Percentiles rank a stretch among this genome's conserved stretches.
Conservation (phyloP, 1,139 yeast species). For the Sugiyamaella paludigena region DNA sequence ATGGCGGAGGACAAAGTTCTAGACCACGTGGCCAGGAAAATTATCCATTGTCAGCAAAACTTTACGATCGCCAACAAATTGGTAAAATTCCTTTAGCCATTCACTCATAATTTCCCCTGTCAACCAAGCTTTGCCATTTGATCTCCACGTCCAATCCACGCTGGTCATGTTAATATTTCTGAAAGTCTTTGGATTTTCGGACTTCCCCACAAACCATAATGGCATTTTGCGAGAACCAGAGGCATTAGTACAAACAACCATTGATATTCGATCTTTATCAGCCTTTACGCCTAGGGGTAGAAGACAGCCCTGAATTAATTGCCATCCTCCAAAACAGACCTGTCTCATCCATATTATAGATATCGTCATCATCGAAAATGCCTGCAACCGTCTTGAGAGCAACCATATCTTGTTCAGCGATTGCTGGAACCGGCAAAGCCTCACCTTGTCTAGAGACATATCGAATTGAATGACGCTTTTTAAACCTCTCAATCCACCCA, state of each 20-base stretch:
- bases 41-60: background rate
- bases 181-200: background rate
- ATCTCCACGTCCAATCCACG: background rate
- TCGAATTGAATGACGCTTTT: too few relatives aligned
- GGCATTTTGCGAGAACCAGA: background rate
- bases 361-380: background rate
- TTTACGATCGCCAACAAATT: background rate
- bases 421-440: too few relatives aligned
- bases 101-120: background rate
- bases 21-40: background rate
- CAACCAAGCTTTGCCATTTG: background rate
- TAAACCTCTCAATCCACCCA: too few relatives aligned
- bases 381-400: background rate
- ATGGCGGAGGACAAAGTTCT: background rate
- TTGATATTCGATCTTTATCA: background rate
- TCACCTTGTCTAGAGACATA: too few relatives aligned
- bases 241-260: background rate
- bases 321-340: conserved; percentile 7
- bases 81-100: background rate
- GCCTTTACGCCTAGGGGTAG: background rate
- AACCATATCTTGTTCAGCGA: background rate
- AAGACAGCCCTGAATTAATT: background rate
- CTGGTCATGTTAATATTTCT: background rate
- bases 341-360: conserved; percentile 10
- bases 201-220: background rate